Base-by-base conservation (phyloP, 768 basidiomycete genomes). In the Lentinula detonsa region DNA sequence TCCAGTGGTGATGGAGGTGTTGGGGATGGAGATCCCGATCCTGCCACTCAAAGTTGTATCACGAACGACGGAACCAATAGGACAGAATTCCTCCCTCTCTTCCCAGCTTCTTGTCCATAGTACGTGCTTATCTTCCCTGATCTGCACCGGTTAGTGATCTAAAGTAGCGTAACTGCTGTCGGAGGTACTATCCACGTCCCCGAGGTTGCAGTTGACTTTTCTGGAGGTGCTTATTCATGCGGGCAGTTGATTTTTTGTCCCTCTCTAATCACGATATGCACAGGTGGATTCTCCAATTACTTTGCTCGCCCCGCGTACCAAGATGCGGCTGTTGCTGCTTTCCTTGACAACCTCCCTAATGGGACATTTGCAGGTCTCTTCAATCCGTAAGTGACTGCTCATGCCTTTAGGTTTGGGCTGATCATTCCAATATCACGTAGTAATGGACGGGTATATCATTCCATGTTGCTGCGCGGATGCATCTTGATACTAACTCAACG, bases 1-100 rank as follows among this genome's bases (percentile, higher is more conserved):
- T 77, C 83, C 11, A 86, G 85, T 21, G 88, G 88, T 16, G 88
- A 91, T 62, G 68, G 67, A 13, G 90, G 90, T 16, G 89, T 89
- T 16, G 89, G 90, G 2, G 88, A 86, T 66, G 78, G 81, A 31
- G 65, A 85, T 64, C 52, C 79, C 1, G 61, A 87, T 66, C 84
- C 85, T 16, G 71, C 73, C 0, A 82, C 76, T 8, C 81, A 85
- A 54, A 31, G 68, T 43, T 91, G 90, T 66, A 69, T 76, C 60
- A 78, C 84, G 1, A 90, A 89, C 65, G 78, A 85, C 63, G 86
- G 84, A 4, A 68, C 63, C 16, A 87, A 86, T 64, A 67, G 53
- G 16, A 83, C 81, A 5, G 65, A 70, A 43, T 91, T 91, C 73
- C 63, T 81, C 10, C 81, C 84, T 1, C 59, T 58, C 16, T 91